Evolutionary conservation across 306 rosid genomes (phyloP), one percentile per base, ranked within the genome.

Genomic region (Vigna radiata): DNA sequence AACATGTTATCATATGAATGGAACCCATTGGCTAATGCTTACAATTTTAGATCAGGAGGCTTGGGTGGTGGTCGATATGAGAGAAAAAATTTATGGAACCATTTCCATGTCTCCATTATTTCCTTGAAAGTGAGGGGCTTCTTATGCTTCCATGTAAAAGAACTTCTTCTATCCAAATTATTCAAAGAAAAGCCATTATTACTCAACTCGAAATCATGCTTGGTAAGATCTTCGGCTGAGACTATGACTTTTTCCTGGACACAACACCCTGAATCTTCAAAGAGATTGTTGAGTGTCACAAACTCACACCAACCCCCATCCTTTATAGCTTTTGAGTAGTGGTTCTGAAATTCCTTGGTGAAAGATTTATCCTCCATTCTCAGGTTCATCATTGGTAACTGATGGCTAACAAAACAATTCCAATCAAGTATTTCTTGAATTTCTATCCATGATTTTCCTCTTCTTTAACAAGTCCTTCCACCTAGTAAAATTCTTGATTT

Each of bases 291-390:
- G 70, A 96, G 99, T 1, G 99, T 96, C 87, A 96, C 99, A 86
- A 96, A 96, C 86, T 96, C 99, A 83, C 99, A 94, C 99, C 99
- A 92, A 14, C 99, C 99, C 99, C 99, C 92, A 84, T 96, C 99
- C 87, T 96, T 96, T 76, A 97, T 96, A 73, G 98, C 98, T 90
- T 96, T 96, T 74, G 99, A 92, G 89, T 96, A 96, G 77, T 98
- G 99, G 72, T 96, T 96, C 73, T 96, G 98, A 83, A 98, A 96
- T 79, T 96, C 98, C 90, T 96, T 96, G 13, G 93, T 91, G 82
- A 96, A 97, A 82, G 99, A 96, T 85, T 96, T 96, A 19, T 96
- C 98, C 71, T 96, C 99, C 84, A 77, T 72, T 83, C 68, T 92
- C 88, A 89, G 98, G 88, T 96, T 96, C 78, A 92, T 96, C 76